Conservation (phyloP, 2,329 filamentous ascomycete species). For the Fusarium guadeloupense region DNA sequence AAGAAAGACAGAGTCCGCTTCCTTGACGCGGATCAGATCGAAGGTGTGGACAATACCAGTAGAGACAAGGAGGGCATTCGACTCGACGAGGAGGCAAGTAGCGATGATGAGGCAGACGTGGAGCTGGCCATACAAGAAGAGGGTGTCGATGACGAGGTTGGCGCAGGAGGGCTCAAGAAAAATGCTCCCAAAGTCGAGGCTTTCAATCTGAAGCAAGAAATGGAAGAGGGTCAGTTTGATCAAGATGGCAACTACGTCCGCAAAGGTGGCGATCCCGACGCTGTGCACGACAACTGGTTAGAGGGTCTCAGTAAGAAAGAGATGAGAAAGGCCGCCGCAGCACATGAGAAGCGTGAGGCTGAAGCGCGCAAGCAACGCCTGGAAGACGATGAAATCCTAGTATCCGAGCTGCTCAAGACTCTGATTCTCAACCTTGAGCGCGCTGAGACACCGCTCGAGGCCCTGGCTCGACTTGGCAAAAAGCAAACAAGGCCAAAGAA, state of each 20-base stretch:
- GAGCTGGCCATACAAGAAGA: slow-evolving; percentile 77
- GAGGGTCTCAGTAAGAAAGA: slow-evolving; percentile 94
- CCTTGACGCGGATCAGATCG: slow-evolving; percentile 70
- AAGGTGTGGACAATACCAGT: slow-evolving; percentile 79
- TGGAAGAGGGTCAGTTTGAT: slow-evolving; percentile 93
- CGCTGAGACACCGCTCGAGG: slow-evolving; percentile 88
- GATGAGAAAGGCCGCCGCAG: slow-evolving; percentile 86
- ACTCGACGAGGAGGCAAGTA: slow-evolving; percentile 64
- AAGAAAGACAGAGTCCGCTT: slow-evolving; percentile 71
- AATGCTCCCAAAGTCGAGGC: slow-evolving; percentile 95
- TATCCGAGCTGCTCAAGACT: slow-evolving; percentile 75
- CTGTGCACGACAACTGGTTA: slow-evolving; percentile 90
- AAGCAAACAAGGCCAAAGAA: slow-evolving; percentile 67
- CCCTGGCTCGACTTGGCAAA: slow-evolving; percentile 81
- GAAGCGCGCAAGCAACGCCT: slow-evolving; percentile 77
- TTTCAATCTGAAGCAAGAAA: slow-evolving; percentile 91
- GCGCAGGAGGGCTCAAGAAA: slow-evolving; percentile 87
- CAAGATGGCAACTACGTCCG: slow-evolving; percentile 90
- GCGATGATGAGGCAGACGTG: slow-evolving; percentile 74
- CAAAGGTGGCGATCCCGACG: slow-evolving; percentile 88
- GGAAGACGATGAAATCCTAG: slow-evolving; percentile 77
- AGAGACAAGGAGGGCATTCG: slow-evolving; percentile 78
- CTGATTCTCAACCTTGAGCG: slow-evolving; percentile 79
- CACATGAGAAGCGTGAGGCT: slow-evolving; percentile 84
- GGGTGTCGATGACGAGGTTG: slow-evolving; percentile 87